Conservation (phyloP, 2,329 filamentous ascomycete species). For the Colletotrichum sp. region DNA sequence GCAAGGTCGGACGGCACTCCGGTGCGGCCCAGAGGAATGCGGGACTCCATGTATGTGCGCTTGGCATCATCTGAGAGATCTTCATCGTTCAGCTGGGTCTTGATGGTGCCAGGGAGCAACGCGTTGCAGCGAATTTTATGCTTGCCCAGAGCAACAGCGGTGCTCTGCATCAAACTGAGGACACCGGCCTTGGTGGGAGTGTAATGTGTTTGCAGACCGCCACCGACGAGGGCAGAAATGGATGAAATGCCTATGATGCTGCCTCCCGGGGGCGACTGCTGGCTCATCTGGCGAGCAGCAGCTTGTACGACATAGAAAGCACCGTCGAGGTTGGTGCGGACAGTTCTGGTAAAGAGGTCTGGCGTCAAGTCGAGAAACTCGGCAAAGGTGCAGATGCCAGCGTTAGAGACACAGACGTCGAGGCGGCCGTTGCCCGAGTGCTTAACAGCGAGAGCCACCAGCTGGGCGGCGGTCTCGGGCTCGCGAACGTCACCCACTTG, state of each 20-base stretch:
- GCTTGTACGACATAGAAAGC: conserved; percentile 90
- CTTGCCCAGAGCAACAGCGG: conserved; percentile 78
- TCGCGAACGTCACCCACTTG: conserved; percentile 80
- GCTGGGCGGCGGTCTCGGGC: conserved; percentile 70
- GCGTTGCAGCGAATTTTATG: conserved; percentile 84
- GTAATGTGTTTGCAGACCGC: conserved; percentile 81
- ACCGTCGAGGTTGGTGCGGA: conserved; percentile 83
- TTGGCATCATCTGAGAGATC: conserved; percentile 78
- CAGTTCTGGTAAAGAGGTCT: conserved; percentile 73
- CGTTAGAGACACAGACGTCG: conserved; percentile 87
- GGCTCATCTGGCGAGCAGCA: conserved; percentile 81
- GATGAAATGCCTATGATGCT: conserved; percentile 80
- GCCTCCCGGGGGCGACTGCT: conserved; percentile 70
- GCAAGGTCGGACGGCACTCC: conserved; percentile 77
- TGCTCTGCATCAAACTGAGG: conserved; percentile 81
- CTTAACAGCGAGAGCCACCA: conserved; percentile 71
- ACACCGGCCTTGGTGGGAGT: conserved; percentile 89
- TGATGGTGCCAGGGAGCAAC: conserved; percentile 81
- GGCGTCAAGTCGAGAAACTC: conserved; percentile 80
- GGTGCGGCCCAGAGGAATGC: conserved; percentile 80
- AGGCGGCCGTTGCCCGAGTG: conserved; percentile 61
- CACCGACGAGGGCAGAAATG: conserved; percentile 79
- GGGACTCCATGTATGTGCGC: conserved; percentile 77
- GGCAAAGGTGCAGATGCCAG: conserved; percentile 86
- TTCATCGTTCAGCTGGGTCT: conserved; percentile 83